A percentile compares a stretch with the other conserved stretches of the same genome.
These are phyloP conservation scores for Dispira parvispora DNA, from an alignment of 192 early-diverging fungal genomes.

Conservation along the genomic window DNA sequence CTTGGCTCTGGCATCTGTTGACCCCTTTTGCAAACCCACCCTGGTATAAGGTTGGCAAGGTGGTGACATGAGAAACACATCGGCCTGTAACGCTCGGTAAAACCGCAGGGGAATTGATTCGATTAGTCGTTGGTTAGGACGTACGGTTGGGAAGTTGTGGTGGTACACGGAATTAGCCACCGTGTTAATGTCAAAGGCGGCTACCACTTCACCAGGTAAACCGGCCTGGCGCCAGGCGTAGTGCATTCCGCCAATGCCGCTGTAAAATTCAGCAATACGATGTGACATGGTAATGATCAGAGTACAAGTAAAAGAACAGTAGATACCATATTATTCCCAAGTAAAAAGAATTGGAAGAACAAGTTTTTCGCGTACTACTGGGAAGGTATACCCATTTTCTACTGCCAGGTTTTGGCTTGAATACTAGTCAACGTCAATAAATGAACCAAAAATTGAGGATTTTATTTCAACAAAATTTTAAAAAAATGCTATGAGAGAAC, in stretches of 20 bases:
- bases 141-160: constrained; percentile 35
- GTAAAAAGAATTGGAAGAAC: too few species aligned
- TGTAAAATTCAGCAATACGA: constrained; percentile 28
- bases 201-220: constrained; percentile 41
- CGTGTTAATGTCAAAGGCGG: constrained; percentile 91
- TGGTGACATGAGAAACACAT: constrained; percentile 69
- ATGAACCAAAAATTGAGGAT: too few species aligned
- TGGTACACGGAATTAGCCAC: constrained; percentile 67
- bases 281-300: background rate
- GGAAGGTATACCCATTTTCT: too few species aligned
- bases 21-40: constrained; percentile 50
- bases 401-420: too few species aligned
- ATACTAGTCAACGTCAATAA: too few species aligned
- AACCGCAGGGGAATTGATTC: constrained; percentile 38
- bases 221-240: constrained; percentile 53
- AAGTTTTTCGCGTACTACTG: too few species aligned
- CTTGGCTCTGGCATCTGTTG: constrained; percentile 50
- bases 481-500: too few species aligned
- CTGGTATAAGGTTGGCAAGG: constrained; percentile 72
- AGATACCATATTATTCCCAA: too few species aligned
- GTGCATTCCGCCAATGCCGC: constrained; percentile 47
- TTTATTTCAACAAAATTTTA: too few species aligned
- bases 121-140: constrained; percentile 31
- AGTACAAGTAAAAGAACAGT: too few species aligned
- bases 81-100: constrained; percentile 41